Conservation (phyloP, 257 asterid species). For the Nemophila menziesii region DNA sequence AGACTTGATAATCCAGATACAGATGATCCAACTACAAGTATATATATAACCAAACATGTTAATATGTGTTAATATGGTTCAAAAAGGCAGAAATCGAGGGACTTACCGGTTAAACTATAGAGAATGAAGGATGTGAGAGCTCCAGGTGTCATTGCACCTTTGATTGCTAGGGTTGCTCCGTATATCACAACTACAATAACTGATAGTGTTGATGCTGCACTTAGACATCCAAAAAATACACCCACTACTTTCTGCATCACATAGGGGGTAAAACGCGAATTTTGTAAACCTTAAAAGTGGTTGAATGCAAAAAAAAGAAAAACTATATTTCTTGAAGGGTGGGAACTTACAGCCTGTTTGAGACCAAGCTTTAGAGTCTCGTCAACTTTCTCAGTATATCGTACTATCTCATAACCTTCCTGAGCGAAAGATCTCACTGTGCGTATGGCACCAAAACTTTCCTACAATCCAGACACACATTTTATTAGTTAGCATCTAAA, state of each 20-base stretch:
- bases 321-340: no score
- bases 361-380: slow-evolving; percentile 81
- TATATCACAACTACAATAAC: slow-evolving; percentile 76
- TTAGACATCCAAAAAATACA: slow-evolving; percentile 60
- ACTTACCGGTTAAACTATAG: slow-evolving; percentile 68
- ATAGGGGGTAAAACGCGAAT: no score
- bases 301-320: no score
- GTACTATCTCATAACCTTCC: slow-evolving; percentile 52
- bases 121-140: slow-evolving; percentile 80
- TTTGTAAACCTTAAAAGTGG: no score
- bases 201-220: slow-evolving; percentile 72
- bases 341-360: slow-evolving; percentile 63
- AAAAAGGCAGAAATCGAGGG: neutral
- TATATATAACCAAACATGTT: slow-evolving; percentile 1
- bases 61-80: slow-evolving; percentile 7
- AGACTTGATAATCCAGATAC: slow-evolving; percentile 57
- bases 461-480: slow-evolving; percentile 28
- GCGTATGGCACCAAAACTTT: slow-evolving; percentile 77
- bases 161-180: slow-evolving; percentile 62
- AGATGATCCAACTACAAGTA: slow-evolving; percentile 63
- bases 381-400: slow-evolving; percentile 76
- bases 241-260: slow-evolving; percentile 56
- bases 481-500: neutral
- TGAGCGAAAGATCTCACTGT: slow-evolving; percentile 91
- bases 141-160: slow-evolving; percentile 72